These are phyloP conservation scores for Fagopyrum tataricum DNA, from an alignment of 148 eudicot species.

Conservation along the genomic window DNA sequence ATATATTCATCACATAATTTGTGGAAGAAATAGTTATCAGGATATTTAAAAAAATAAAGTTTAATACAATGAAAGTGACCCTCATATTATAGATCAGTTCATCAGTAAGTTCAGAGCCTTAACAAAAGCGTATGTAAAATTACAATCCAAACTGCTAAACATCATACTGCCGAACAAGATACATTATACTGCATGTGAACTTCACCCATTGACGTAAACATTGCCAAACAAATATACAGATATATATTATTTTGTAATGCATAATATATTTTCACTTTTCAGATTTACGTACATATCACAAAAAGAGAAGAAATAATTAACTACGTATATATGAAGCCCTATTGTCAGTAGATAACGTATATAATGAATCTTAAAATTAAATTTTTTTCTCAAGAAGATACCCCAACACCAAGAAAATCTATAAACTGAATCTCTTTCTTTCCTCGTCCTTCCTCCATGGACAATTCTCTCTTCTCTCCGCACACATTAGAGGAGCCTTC, in stretches of 20 bases:
- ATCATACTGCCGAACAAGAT: too few species aligned
- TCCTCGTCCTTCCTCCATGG: not conserved
- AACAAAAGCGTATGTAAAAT: too few species aligned
- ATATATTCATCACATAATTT: too few species aligned
- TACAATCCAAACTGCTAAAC: too few species aligned
- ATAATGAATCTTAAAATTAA: not conserved
- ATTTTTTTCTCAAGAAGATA: slow-evolving; percentile 30
- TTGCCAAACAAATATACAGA: not conserved
- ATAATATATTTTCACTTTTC: not conserved
- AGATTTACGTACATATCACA: not conserved
- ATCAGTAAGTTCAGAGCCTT: too few species aligned
- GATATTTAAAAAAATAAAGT: too few species aligned
- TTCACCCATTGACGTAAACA: not conserved
- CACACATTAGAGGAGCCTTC: not conserved
- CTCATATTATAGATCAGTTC: too few species aligned
- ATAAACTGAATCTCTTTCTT: slow-evolving; percentile 53
- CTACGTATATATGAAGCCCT: not conserved
- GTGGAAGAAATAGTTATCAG: too few species aligned
- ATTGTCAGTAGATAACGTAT: not conserved
- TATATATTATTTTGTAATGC: not conserved
- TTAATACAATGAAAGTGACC: too few species aligned
- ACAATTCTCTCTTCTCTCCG: not conserved
- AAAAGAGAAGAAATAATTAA: too few species aligned
- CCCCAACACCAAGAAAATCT: slow-evolving; percentile 90
- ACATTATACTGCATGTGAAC: too few species aligned